phyloP scores from a whole-genome alignment of 2,329 filamentous ascomycete species.

The Aureobasidium vineae region DNA sequence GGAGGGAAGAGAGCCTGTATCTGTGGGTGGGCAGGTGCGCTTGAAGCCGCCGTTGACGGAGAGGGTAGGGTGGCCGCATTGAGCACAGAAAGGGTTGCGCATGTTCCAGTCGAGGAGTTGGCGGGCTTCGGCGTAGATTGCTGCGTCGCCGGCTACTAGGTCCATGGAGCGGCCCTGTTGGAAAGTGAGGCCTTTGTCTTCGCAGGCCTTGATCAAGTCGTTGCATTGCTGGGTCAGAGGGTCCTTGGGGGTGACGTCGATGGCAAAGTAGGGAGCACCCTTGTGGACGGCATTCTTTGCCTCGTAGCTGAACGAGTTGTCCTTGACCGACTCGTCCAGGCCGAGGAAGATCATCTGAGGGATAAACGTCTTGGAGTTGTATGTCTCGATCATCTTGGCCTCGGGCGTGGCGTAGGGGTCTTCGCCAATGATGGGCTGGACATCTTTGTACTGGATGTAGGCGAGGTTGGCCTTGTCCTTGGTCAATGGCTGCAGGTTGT shows the following conservation, averaged over 20 bases:
- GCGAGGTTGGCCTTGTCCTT: conserved; percentile 61
- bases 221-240: conserved; percentile 61
- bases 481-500: conserved; percentile 72
- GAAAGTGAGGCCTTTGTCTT: conserved; percentile 64
- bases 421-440: conserved; percentile 66
- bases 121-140: conserved; percentile 85
- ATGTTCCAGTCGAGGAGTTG: conserved; percentile 92
- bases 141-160: conserved; percentile 65
- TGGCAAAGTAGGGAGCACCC: conserved; percentile 81
- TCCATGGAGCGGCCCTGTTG: conserved; percentile 64
- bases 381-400: conserved; percentile 68
- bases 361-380: conserved; percentile 65
- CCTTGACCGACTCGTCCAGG: conserved; percentile 63
- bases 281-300: conserved; percentile 65
- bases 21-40: conserved; percentile 71
- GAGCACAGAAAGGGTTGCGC: conserved; percentile 87
- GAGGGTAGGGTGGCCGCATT: conserved; percentile 80
- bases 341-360: conserved; percentile 83
- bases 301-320: conserved; percentile 58
- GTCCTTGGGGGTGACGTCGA: conserved; percentile 74
- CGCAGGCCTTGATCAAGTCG: conserved; percentile 57
- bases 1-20: conserved; percentile 51
- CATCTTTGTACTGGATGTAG: conserved; percentile 66
- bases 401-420: conserved; percentile 71
- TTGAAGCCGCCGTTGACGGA: conserved; percentile 78